These are phyloP conservation scores for Termitomyces sp. DNA, from an alignment of 768 basidiomycete species.

Conservation along the genomic window DNA sequence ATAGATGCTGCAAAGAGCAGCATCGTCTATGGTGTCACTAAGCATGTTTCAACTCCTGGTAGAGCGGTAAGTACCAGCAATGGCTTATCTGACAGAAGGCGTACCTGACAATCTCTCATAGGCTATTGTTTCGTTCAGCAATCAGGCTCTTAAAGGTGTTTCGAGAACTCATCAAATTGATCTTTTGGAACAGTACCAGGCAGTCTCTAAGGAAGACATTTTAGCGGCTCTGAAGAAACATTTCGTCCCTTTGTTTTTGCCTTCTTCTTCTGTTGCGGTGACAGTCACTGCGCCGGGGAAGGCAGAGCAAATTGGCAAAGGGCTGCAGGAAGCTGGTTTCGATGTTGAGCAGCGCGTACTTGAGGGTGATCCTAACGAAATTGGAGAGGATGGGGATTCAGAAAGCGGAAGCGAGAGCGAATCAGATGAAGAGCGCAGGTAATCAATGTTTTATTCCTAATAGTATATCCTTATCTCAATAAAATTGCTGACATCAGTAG, in stretches of 20 bases:
- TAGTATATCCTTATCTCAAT: neutral
- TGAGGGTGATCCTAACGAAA: slow-evolving; percentile 50
- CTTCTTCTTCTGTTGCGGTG: slow-evolving; percentile 70
- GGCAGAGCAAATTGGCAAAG: slow-evolving; percentile 60
- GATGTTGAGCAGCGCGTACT: slow-evolving; percentile 68
- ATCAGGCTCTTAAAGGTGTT: slow-evolving; percentile 88
- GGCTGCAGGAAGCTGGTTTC: slow-evolving; percentile 66
- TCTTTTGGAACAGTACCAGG: slow-evolving; percentile 74
- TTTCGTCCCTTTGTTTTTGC: slow-evolving; percentile 80
- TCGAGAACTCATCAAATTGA: slow-evolving; percentile 67
- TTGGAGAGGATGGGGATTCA: slow-evolving; percentile 27
- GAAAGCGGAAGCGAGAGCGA: slow-evolving; percentile 29
- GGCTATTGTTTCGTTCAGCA: slow-evolving; percentile 80
- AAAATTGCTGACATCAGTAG: neutral
- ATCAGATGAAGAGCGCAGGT: slow-evolving; percentile 10
- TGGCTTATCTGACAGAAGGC: neutral
- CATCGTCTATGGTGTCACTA: slow-evolving; percentile 80
- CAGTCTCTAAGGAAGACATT: slow-evolving; percentile 77
- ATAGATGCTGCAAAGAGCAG: slow-evolving; percentile 91
- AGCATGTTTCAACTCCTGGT: slow-evolving; percentile 77
- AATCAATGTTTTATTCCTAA: neutral
- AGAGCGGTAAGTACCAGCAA: slow-evolving; percentile 59
- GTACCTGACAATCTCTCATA: slow-evolving; percentile 21
- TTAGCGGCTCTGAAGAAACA: slow-evolving; percentile 61
- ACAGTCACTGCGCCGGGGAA: slow-evolving; percentile 83